Evolutionary conservation across 495 filamentous ascomycete species (phyloP), one percentile per base, ranked within the genome.

Genomic region (Mytilinidion resinicola): DNA sequence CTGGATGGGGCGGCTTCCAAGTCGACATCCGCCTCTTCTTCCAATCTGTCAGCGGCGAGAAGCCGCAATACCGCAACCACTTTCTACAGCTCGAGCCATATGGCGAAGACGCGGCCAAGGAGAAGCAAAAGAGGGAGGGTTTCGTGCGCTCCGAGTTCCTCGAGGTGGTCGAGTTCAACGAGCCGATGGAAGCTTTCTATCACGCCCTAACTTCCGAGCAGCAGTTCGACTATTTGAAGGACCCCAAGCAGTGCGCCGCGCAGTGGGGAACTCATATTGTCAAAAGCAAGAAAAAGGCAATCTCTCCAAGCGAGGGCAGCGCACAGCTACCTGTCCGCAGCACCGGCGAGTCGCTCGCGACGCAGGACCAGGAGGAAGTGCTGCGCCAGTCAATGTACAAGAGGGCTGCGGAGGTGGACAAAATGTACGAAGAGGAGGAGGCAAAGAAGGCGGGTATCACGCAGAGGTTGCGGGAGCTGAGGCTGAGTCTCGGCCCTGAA

Each of bases 1-100:
- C 91, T 0, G 93, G 93, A 38, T 98, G 92, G 90, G 93, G 93
- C 64, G 93, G 96, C 76, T 98, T 98, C 76, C 88, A 93, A 67
- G 91, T 97, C 61, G 85, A 89, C 57, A 87, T 98, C 68, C 89
- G 95, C 67, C 74, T 98, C 0, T 91, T 90, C 75, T 97, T 96
- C 72, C 82, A 88, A 19, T 82, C 86, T 19, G 88, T 95, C 64
- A 86, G 84, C 36, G 79, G 78, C 66, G 93, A 96, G 75, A 96
- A 96, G 72, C 86, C 92, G 10, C 87, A 93, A 73, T 93, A 89
- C 0, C 76, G 95, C 0, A 93, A 89, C 74, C 93, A 96, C 69
- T 87, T 87, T 66, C 75, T 98, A 53, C 89, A 93, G 51, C 79
- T 98, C 14, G 92, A 96, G 66, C 90, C 91, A 0, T 98, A 92